Evolutionary conservation across 768 basidiomycete species (phyloP), one percentile per base, ranked within the genome.

Genomic region (Hypholoma sublateritium): DNA sequence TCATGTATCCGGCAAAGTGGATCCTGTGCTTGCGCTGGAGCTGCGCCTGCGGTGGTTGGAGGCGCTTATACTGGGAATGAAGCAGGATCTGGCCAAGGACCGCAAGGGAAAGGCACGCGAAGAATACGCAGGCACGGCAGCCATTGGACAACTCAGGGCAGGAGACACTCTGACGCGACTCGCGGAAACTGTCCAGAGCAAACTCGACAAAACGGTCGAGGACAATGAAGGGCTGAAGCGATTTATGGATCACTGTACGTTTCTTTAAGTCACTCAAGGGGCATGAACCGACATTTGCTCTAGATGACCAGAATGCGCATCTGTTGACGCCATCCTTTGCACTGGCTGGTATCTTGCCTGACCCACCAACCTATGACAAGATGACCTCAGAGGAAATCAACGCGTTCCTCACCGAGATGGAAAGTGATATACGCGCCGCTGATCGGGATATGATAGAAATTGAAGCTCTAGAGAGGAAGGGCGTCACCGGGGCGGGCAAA

Each of bases 391-490:
- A 81, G 55, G 89, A 89, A 62, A 73, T 93, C 7, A 87, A 89
- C 39, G 85, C 86, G 0, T 77, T 89, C 54, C 70, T 93, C 9
- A 70, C 79, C 0, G 91, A 94, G 65, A 89, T 93, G 85, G 92
- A 93, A 61, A 81, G 85, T 4, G 92, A 94, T 50, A 84, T 93
- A 50, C 89, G 91, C 28, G 82, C 85, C 32, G 91, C 90, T 9
- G 92, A 93, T 62, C 82, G 88, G 7, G 90, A 92, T 62, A 82
- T 93, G 79, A 81, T 80, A 36, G 91, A 93, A 66, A 89, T 94
- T 32, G 85, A 86, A 56, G 69, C 76, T 13, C 70, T 93, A 45
- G 86, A 89, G 62, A 80, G 80, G 64, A 88, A 84, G 60, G 89
- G 89, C 34, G 85, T 90, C 8, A 78, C 84, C 4, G 81, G 82